Conservation (phyloP, 2,329 filamentous ascomycete genomes). For the Cryphonectria japonica region DNA sequence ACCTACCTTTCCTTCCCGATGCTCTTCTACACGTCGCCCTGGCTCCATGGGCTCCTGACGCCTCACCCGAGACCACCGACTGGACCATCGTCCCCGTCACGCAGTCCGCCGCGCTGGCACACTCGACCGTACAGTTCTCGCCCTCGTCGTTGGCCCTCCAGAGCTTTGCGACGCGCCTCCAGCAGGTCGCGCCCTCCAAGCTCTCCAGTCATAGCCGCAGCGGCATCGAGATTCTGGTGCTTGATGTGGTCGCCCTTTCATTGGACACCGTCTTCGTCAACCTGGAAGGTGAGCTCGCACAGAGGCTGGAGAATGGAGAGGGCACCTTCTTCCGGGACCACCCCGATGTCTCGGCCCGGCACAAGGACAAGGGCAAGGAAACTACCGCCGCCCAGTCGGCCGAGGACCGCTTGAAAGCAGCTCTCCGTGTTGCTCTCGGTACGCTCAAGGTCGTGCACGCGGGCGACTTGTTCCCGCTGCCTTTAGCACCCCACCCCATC, state of each 20-base stretch:
- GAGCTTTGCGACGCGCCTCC: slow-evolving; percentile 74
- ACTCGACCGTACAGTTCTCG: slow-evolving; percentile 80
- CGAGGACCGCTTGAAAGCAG: slow-evolving; percentile 63
- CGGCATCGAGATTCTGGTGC: slow-evolving; percentile 80
- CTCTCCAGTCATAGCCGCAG: slow-evolving; percentile 72
- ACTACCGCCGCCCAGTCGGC: slow-evolving; percentile 38
- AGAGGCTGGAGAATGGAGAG: slow-evolving; percentile 80
- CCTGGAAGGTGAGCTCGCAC: slow-evolving; percentile 78
- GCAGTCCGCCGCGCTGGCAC: slow-evolving; percentile 65
- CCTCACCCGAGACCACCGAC: slow-evolving; percentile 61
- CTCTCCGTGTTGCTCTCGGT: slow-evolving; percentile 75
- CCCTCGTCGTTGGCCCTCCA: slow-evolving; percentile 74
- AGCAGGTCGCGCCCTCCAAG: slow-evolving; percentile 75
- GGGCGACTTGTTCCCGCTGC: slow-evolving; percentile 78
- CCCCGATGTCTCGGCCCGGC: slow-evolving; percentile 38
- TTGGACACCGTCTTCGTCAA: slow-evolving; percentile 87
- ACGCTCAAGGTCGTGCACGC: slow-evolving; percentile 78
- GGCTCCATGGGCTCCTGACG: slow-evolving; percentile 70
- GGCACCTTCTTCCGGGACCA: slow-evolving; percentile 76
- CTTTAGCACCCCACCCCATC: slow-evolving; percentile 81
- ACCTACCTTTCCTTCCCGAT: slow-evolving; percentile 38
- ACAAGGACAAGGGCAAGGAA: slow-evolving; percentile 41
- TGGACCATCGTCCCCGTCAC: slow-evolving; percentile 88
- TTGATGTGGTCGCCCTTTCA: slow-evolving; percentile 78
- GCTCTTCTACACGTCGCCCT: slow-evolving; percentile 69